These are phyloP conservation scores for Citrus sp. DNA, from an alignment of 345 rosid genomes.

Conservation along the genomic window DNA sequence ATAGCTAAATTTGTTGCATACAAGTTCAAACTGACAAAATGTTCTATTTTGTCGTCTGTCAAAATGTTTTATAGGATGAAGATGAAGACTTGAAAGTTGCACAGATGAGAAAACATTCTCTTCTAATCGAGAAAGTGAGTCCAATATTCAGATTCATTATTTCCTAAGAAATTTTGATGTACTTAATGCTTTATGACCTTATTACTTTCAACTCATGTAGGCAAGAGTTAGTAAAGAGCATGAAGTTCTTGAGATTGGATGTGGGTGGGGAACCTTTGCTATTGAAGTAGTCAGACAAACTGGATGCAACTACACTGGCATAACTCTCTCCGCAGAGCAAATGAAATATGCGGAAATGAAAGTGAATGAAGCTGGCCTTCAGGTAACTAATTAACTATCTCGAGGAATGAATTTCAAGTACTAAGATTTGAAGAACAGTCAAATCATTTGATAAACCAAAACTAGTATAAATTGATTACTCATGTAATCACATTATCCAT, in stretches of 20 bases:
- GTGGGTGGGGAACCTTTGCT: slow-evolving; percentile 94
- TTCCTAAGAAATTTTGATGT: not conserved
- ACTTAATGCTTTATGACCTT: not conserved
- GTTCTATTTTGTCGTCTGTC: no score
- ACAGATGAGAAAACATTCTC: slow-evolving; percentile 69
- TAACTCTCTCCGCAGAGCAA: slow-evolving; percentile 74
- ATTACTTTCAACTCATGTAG: slow-evolving; percentile 20
- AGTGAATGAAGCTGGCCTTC: slow-evolving; percentile 84
- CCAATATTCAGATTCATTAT: not conserved
- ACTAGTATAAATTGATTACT: no score
- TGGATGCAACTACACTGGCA: slow-evolving; percentile 84
- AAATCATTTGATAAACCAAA: not conserved
- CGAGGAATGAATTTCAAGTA: not conserved
- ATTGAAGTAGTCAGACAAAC: slow-evolving; percentile 82
- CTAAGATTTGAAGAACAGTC: not conserved
- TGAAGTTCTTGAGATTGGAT: slow-evolving; percentile 84
- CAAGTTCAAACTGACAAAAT: no score
- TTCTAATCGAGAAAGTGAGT: slow-evolving; percentile 68
- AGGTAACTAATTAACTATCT: slow-evolving; percentile 57
- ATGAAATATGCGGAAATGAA: slow-evolving; percentile 61
- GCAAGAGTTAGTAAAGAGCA: slow-evolving; percentile 56
- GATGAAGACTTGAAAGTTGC: slow-evolving; percentile 70
- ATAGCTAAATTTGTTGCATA: no score
- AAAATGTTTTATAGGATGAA: slow-evolving; percentile 35
- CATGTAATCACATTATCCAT: no score